A percentile compares a stretch with the other conserved stretches of the same genome.
These are phyloP conservation scores for Glycine latifolia DNA, from an alignment of 306 rosid genomes.

Conservation along the genomic window DNA sequence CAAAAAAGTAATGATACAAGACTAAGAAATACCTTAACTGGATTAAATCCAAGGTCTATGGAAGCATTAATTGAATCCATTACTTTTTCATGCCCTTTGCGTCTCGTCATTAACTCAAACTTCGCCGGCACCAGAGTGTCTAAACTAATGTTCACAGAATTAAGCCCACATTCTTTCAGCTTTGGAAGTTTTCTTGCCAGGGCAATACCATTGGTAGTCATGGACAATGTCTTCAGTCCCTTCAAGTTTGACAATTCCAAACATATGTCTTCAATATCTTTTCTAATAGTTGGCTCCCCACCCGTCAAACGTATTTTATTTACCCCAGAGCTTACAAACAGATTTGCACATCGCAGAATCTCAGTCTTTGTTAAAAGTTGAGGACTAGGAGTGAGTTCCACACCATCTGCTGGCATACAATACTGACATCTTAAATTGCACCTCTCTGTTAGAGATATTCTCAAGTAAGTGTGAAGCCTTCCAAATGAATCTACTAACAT, in stretches of 20 bases:
- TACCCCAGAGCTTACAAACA: conserved; percentile 85
- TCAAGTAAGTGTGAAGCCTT: conserved; percentile 88
- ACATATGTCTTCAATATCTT: conserved; percentile 89
- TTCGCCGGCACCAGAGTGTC: conserved; percentile 90
- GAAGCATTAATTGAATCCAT: conserved; percentile 83
- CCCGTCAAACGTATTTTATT: conserved; percentile 89
- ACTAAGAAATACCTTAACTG: conserved; percentile 73
- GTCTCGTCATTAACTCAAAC: conserved; percentile 92
- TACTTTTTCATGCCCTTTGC: conserved; percentile 87
- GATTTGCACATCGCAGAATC: conserved; percentile 70
- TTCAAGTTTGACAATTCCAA: conserved; percentile 72
- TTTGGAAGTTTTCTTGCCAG: conserved; percentile 75
- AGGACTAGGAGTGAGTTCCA: conserved; percentile 76
- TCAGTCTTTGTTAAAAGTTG: conserved; percentile 68
- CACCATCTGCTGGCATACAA: conserved; percentile 96
- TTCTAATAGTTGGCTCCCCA: conserved; percentile 92
- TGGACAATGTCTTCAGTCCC: conserved; percentile 74
- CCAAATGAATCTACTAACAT: conserved; percentile 97
- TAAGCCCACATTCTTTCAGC: conserved; percentile 86
- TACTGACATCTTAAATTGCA: conserved; percentile 93
- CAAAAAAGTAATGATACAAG: conserved; percentile 8
- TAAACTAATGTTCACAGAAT: conserved; percentile 79
- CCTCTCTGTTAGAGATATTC: conserved; percentile 92
- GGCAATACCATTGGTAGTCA: conserved; percentile 86
- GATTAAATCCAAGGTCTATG: conserved; percentile 78